phyloP scores from a whole-genome alignment of 768 basidiomycete species.

The Rhodotorula kratochvilovae region DNA sequence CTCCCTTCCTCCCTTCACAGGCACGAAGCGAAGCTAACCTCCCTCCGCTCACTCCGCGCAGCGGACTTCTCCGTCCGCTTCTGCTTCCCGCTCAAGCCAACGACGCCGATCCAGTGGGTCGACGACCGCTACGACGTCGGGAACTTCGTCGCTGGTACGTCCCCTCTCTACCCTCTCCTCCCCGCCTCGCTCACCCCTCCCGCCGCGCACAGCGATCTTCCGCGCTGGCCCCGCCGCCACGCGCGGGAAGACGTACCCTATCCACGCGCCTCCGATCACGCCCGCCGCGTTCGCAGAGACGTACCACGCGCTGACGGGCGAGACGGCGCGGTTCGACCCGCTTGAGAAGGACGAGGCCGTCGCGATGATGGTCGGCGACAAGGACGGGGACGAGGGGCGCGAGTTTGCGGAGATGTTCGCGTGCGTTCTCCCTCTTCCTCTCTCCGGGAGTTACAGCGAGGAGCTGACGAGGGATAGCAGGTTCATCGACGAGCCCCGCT shows the following conservation, averaged over 20 bases:
- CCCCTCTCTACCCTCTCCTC: neutral
- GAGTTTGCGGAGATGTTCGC: neutral
- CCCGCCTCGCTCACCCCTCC: too few species aligned
- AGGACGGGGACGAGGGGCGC: neutral
- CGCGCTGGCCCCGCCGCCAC: neutral
- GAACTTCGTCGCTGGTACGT: neutral
- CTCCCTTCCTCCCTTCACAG: neutral
- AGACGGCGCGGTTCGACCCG: neutral
- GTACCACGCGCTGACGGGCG: slow-evolving; percentile 9
- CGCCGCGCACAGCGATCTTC: neutral
- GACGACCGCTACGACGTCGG: slow-evolving; percentile 22
- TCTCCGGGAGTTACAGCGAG: neutral
- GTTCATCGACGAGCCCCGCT: neutral
- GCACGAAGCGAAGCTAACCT: neutral
- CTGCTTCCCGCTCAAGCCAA: neutral
- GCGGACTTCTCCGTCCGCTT: neutral
- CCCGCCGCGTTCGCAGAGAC: neutral
- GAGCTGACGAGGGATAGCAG: neutral
- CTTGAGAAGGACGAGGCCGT: neutral
- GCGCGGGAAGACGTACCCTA: slow-evolving; percentile 1
- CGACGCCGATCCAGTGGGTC: neutral
- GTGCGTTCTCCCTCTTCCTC: neutral
- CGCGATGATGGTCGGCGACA: neutral
- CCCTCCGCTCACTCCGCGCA: neutral
- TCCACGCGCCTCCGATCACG: neutral